A percentile compares a stretch with the other conserved stretches of the same genome.
Evolutionary conservation across 139 green algal species (phyloP).

Genomic region (Marvania coccoides): DNA sequence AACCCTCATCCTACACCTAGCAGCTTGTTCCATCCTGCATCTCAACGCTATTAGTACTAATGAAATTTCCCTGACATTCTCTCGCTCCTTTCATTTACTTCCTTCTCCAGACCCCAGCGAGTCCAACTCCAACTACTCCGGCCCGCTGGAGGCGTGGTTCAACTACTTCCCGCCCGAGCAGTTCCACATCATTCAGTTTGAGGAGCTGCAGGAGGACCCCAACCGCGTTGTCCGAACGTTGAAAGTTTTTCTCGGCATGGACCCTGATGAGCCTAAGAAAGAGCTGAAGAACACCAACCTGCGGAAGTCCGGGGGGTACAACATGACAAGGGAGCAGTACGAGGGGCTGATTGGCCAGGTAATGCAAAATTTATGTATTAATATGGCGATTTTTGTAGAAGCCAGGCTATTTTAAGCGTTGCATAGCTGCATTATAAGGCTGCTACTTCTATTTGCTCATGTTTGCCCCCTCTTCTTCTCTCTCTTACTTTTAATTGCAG

Average conservation of each 20-base stretch:
- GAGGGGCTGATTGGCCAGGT: background rate
- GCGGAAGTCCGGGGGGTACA: background rate
- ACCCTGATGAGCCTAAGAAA: background rate
- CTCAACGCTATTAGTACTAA: too few relatives aligned
- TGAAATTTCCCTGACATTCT: background rate
- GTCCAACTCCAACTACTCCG: background rate
- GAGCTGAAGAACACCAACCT: background rate
- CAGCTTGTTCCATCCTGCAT: background rate
- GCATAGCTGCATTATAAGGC: too few relatives aligned
- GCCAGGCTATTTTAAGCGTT: too few relatives aligned
- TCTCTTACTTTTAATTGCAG: too few relatives aligned
- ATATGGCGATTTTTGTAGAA: too few relatives aligned
- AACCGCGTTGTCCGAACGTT: background rate
- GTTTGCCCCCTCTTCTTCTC: too few relatives aligned
- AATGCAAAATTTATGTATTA: too few relatives aligned
- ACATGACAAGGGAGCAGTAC: background rate
- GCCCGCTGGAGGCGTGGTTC: background rate
- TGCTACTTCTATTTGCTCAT: too few relatives aligned
- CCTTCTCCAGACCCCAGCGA: background rate
- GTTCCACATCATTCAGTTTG: background rate
- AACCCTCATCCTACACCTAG: background rate
- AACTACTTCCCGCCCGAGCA: background rate
- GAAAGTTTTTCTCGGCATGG: background rate
- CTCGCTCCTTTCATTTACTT: background rate
- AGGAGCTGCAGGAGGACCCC: background rate